phyloP scores from a whole-genome alignment of 2,329 filamentous ascomycete genomes.

The Alternaria angustiovoidea region DNA sequence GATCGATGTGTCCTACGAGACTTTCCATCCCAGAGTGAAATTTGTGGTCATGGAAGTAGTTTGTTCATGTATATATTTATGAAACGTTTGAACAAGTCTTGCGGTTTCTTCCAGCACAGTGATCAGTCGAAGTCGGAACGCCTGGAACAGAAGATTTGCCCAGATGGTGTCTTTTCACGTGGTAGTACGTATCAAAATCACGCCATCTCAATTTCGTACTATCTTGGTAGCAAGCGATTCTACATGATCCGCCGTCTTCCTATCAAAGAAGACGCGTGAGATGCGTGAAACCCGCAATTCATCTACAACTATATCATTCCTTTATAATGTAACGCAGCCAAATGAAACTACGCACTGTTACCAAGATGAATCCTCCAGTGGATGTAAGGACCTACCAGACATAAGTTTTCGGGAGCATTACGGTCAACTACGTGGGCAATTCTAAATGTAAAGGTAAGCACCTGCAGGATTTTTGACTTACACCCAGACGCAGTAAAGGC shows the following conservation, averaged over 20 bases:
- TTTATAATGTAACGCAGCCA: background rate
- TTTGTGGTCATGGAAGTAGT: background rate
- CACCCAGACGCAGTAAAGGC: too few relatives aligned
- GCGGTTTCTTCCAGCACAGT: background rate
- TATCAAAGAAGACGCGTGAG: background rate
- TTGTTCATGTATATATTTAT: constrained; percentile 2
- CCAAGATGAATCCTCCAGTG: background rate
- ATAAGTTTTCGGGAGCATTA: background rate
- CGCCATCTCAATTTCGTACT: background rate
- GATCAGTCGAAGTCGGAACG: too few relatives aligned
- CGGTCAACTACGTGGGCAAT: background rate
- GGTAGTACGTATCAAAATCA: background rate
- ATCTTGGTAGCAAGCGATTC: background rate
- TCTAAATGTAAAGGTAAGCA: background rate
- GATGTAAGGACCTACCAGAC: background rate
- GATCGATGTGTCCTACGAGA: background rate
- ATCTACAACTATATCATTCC: background rate
- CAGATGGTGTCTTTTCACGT: background rate
- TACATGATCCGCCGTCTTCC: background rate
- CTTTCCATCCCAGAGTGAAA: background rate
- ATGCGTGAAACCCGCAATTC: too few relatives aligned
- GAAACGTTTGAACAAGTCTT: background rate
- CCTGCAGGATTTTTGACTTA: too few relatives aligned
- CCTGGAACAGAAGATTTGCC: too few relatives aligned
- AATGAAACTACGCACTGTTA: background rate